Conservation (phyloP, 2,329 filamentous ascomycete genomes). For the Botrytis hyacinthi region DNA sequence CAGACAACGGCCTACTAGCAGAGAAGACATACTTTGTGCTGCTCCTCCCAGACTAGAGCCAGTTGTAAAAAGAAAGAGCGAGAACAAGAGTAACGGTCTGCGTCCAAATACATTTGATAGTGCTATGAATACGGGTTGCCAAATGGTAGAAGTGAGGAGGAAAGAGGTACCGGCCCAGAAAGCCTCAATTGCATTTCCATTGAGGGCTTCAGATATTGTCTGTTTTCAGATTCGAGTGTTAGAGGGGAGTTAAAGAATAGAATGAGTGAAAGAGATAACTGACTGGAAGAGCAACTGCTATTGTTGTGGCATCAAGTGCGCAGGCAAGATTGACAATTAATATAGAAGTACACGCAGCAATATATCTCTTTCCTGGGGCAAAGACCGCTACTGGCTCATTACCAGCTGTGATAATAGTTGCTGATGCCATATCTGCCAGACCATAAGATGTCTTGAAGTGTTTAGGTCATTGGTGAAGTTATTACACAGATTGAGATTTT, state of each 20-base stretch:
- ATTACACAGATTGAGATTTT: background rate
- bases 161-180: slow-evolving; percentile 69
- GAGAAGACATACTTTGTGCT: slow-evolving; percentile 29
- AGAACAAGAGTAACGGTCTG: slow-evolving; percentile 26
- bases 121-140: slow-evolving; percentile 46
- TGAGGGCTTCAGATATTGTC: slow-evolving; percentile 54
- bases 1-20: slow-evolving; percentile 41
- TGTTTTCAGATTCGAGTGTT: slow-evolving; percentile 20
- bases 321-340: slow-evolving; percentile 48
- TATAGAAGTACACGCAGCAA: background rate
- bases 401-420: background rate
- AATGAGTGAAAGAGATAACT: slow-evolving; percentile 14
- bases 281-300: slow-evolving; percentile 39
- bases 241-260: slow-evolving; percentile 23
- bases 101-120: slow-evolving; percentile 32
- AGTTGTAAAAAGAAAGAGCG: slow-evolving; percentile 27
- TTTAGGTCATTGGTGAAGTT: background rate
- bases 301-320: slow-evolving; percentile 63
- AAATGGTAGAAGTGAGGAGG: slow-evolving; percentile 60
- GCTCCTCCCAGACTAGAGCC: slow-evolving; percentile 37
- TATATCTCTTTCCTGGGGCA: background rate
- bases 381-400: background rate
- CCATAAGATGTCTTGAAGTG: background rate
- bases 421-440: background rate
- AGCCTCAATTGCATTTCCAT: slow-evolving; percentile 54